Percentiles rank a stretch among this genome's conserved stretches.
phyloP scores from a whole-genome alignment of 768 basidiomycete genomes.

The Suillus variegatus region DNA sequence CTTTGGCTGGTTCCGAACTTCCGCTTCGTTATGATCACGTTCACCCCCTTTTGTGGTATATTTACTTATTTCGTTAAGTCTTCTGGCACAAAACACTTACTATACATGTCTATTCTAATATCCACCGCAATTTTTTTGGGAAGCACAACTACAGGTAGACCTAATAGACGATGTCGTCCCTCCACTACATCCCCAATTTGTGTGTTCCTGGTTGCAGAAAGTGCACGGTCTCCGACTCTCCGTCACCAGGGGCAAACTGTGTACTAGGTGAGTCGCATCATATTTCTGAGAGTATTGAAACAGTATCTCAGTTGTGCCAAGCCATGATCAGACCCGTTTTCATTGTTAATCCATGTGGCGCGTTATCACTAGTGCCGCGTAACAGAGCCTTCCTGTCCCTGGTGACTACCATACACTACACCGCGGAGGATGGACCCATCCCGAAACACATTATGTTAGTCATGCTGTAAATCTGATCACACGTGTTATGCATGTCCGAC shows the following conservation, averaged over 20 bases:
- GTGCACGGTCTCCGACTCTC: background rate
- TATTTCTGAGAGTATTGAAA: background rate
- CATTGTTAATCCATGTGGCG: background rate
- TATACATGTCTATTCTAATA: background rate
- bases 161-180: background rate
- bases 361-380: background rate
- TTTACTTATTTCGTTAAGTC: slow-evolving; percentile 4
- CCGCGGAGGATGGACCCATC: background rate
- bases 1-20: slow-evolving; percentile 9
- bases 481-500: background rate
- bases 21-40: background rate
- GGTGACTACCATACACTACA: background rate
- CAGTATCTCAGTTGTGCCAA: background rate
- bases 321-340: background rate
- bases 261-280: background rate
- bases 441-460: background rate
- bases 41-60: background rate
- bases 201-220: slow-evolving; percentile 5
- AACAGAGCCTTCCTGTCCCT: background rate
- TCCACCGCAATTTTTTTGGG: background rate
- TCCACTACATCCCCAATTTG: background rate
- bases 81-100: background rate
- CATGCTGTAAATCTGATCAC: background rate
- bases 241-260: slow-evolving; percentile 1
- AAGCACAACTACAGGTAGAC: background rate